Evolutionary conservation across 768 basidiomycete genomes (phyloP).

Genomic region (Termitomyces sp.): DNA sequence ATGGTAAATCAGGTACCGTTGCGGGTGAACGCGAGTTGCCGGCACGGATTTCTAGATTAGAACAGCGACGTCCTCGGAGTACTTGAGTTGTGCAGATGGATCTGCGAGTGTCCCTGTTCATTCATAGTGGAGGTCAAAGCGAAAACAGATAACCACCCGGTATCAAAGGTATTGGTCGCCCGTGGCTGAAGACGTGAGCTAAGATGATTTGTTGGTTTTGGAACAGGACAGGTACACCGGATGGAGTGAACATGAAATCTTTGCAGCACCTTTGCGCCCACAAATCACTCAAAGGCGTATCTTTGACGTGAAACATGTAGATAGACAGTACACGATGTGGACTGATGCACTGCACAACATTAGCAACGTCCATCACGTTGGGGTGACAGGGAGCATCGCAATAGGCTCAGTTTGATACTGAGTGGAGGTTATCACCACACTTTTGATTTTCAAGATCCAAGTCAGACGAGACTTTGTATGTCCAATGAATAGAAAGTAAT

Average conservation of each 20-base stretch:
- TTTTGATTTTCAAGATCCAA: neutral
- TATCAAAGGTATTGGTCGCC: neutral
- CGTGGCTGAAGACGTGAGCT: neutral
- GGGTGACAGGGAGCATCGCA: neutral
- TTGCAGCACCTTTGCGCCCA: neutral
- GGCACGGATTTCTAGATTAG: neutral
- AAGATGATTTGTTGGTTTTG: neutral
- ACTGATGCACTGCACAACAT: neutral
- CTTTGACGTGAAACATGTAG: neutral
- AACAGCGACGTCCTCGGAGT: neutral
- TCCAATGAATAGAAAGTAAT: neutral
- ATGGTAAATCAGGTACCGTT: neutral
- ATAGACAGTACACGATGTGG: neutral
- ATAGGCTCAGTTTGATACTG: neutral
- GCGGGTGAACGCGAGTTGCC: neutral
- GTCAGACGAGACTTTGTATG: neutral
- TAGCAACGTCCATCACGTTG: neutral
- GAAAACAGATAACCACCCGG: neutral
- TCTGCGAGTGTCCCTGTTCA: neutral
- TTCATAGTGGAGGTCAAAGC: neutral
- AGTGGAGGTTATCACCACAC: neutral
- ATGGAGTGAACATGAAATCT: neutral
- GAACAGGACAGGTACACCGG: neutral
- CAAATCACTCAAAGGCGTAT: neutral
- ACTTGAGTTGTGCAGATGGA: neutral